Evolutionary conservation across 192 early-diverging fungal genomes (phyloP).

Genomic region (Phycomyces blakesleeanus): DNA sequence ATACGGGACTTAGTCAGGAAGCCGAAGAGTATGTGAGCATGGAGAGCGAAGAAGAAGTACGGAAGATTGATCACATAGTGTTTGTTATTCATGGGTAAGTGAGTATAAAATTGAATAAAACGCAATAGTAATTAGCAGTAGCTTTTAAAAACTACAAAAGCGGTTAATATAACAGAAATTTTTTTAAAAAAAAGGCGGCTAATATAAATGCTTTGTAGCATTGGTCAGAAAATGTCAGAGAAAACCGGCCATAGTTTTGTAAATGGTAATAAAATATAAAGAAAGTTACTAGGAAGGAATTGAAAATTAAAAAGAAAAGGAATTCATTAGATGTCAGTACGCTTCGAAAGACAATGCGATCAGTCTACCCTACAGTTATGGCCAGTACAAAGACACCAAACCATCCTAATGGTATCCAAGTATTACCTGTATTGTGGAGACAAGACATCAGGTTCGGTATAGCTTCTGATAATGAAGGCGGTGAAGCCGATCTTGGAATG

Average conservation of each 20-base stretch:
- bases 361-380: slow-evolving; percentile 31
- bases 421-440: slow-evolving; percentile 82
- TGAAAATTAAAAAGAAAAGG: neutral
- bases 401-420: slow-evolving; percentile 55
- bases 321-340: slow-evolving; percentile 61
- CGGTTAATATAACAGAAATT: too few species aligned
- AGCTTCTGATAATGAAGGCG: slow-evolving; percentile 46
- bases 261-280: slow-evolving; percentile 37
- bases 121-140: too few species aligned
- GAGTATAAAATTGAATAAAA: too few species aligned
- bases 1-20: slow-evolving; percentile 40
- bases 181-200: too few species aligned
- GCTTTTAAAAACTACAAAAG: too few species aligned
- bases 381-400: slow-evolving; percentile 9
- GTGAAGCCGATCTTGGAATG: slow-evolving; percentile 53
- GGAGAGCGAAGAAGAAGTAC: slow-evolving; percentile 54
- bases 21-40: slow-evolving; percentile 50
- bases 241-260: slow-evolving; percentile 45
- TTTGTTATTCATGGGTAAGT: slow-evolving; percentile 75
- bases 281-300: neutral
- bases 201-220: slow-evolving; percentile 35
- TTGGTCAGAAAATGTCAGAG: slow-evolving; percentile 82
- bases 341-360: slow-evolving; percentile 64
- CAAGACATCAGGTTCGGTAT: slow-evolving; percentile 76
- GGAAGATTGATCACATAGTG: slow-evolving; percentile 73